Evolutionary conservation across 345 rosid species (phyloP).

Genomic region (Rhizophora apiculata): DNA sequence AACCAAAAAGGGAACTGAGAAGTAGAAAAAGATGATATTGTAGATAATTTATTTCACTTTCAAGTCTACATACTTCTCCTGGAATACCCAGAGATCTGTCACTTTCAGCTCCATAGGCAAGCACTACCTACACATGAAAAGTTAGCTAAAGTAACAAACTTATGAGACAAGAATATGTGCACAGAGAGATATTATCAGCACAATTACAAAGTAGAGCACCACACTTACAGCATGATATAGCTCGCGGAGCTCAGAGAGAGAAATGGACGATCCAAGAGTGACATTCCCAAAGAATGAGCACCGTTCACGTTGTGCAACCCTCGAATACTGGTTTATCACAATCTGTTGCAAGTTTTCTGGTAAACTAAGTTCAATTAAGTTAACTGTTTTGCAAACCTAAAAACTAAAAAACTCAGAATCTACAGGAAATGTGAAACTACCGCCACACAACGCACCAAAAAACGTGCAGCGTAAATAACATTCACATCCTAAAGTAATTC

Average conservation of each 20-base stretch:
- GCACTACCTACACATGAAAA: slow-evolving; percentile 58
- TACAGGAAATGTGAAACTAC: too few relatives aligned
- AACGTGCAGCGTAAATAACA: too few relatives aligned
- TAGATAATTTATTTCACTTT: background rate
- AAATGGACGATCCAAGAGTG: slow-evolving; percentile 62
- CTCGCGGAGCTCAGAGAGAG: slow-evolving; percentile 69
- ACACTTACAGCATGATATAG: slow-evolving; percentile 68
- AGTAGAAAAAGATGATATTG: background rate
- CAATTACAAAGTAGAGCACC: background rate
- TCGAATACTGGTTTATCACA: slow-evolving; percentile 81
- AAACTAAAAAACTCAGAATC: background rate
- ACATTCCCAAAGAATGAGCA: slow-evolving; percentile 82
- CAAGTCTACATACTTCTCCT: slow-evolving; percentile 60
- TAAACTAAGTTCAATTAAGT: slow-evolving; percentile 49
- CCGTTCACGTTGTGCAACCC: slow-evolving; percentile 57
- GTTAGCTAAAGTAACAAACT: slow-evolving; percentile 4
- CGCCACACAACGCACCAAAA: too few relatives aligned
- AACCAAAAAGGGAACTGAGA: background rate
- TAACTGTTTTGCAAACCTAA: background rate
- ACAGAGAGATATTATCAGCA: background rate
- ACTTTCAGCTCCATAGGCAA: slow-evolving; percentile 96
- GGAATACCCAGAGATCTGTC: slow-evolving; percentile 77
- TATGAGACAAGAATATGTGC: background rate
- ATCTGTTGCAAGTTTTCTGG: slow-evolving; percentile 63
- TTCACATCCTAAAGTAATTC: too few relatives aligned